A percentile compares a stretch with the other conserved stretches of the same genome.
Conservation (phyloP, 352 stramenopile species). For the Globisporangium apiculatum region DNA sequence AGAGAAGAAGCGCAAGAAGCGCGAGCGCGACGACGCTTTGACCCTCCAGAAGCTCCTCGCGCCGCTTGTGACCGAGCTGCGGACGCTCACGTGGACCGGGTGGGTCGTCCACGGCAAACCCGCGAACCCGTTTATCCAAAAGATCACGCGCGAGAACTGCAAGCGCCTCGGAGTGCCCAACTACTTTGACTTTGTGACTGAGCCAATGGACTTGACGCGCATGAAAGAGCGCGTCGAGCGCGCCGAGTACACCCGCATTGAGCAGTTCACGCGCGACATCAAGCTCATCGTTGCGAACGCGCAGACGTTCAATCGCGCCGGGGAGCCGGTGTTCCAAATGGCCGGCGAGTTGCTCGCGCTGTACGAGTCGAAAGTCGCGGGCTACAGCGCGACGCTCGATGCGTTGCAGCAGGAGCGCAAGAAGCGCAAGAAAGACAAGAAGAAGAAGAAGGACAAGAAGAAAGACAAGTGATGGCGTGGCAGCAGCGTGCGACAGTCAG, state of each 20-base stretch:
- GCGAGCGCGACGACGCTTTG: conserved; percentile 61
- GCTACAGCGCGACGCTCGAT: conserved; percentile 68
- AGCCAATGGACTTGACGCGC: conserved; percentile 76
- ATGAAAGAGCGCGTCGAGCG: conserved; percentile 80
- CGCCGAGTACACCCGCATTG: conserved; percentile 66
- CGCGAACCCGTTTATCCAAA: conserved; percentile 75
- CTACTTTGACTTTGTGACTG: conserved; percentile 83
- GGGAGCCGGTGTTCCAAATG: conserved; percentile 80
- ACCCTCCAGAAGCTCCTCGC: conserved; percentile 71
- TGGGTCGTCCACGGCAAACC: conserved; percentile 73
- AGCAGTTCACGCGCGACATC: conserved; percentile 71
- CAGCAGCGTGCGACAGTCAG: neutral
- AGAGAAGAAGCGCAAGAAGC: conserved; percentile 80
- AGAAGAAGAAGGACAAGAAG: conserved; percentile 88
- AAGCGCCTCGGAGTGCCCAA: conserved; percentile 74
- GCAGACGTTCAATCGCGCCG: conserved; percentile 80
- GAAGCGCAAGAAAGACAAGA: conserved; percentile 87
- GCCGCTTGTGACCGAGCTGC: conserved; percentile 55
- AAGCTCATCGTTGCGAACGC: conserved; percentile 78
- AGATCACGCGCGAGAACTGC: conserved; percentile 84
- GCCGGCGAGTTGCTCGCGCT: conserved; percentile 72
- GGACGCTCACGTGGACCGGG: conserved; percentile 56
- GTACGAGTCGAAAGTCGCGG: conserved; percentile 59
- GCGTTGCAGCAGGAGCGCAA: conserved; percentile 75
- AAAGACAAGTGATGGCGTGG: conserved; percentile 58